A percentile compares a stretch with the other conserved stretches of the same genome.
phyloP scores from a whole-genome alignment of 495 filamentous ascomycete genomes.

The Saxispiralis lemnorum region DNA sequence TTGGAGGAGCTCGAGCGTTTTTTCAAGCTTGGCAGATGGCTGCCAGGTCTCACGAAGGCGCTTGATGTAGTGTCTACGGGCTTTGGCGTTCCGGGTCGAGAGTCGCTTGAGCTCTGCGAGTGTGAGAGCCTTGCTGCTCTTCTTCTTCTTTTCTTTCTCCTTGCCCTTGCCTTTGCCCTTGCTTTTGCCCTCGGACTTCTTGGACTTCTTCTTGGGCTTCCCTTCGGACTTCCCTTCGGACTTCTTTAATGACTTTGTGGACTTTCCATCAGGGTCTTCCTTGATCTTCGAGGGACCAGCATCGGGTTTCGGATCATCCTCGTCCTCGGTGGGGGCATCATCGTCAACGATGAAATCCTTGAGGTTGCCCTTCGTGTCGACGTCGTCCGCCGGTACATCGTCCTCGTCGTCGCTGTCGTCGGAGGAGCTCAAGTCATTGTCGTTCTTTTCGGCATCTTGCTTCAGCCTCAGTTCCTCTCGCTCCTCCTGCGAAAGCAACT shows the following conservation, averaged over 20 bases:
- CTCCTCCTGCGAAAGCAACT: conserved; percentile 17
- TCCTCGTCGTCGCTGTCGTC: conserved; percentile 20
- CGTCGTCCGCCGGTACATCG: conserved; percentile 7
- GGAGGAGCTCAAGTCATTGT: conserved; percentile 11
- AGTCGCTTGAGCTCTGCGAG: conserved; percentile 51
- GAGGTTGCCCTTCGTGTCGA: conserved; percentile 17
- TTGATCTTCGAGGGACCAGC: conserved; percentile 8
- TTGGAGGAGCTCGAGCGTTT: conserved; percentile 51
- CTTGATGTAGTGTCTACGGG: conserved; percentile 49
- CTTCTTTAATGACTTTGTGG: conserved; percentile 23
- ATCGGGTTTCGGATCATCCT: conserved; percentile 22
- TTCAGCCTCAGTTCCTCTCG: conserved; percentile 16
- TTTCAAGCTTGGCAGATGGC: conserved; percentile 62
- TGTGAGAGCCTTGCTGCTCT: conserved; percentile 28
- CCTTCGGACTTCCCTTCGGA: conserved; percentile 18
- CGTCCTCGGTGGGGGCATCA: conserved; percentile 23
- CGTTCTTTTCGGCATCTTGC: conserved; percentile 16
- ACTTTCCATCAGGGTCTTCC: conserved; percentile 22
- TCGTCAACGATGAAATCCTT: conserved; percentile 28
- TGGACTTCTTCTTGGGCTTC: conserved; percentile 12
- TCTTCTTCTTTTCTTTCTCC: conserved; percentile 27
- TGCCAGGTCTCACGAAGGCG: conserved; percentile 48
- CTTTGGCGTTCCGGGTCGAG: conserved; percentile 38
- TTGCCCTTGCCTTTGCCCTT: conserved; percentile 20
- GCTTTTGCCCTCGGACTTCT: conserved; percentile 14